These are phyloP conservation scores for Beauveria australis DNA, from an alignment of 2,329 filamentous ascomycete genomes.

Conservation along the genomic window DNA sequence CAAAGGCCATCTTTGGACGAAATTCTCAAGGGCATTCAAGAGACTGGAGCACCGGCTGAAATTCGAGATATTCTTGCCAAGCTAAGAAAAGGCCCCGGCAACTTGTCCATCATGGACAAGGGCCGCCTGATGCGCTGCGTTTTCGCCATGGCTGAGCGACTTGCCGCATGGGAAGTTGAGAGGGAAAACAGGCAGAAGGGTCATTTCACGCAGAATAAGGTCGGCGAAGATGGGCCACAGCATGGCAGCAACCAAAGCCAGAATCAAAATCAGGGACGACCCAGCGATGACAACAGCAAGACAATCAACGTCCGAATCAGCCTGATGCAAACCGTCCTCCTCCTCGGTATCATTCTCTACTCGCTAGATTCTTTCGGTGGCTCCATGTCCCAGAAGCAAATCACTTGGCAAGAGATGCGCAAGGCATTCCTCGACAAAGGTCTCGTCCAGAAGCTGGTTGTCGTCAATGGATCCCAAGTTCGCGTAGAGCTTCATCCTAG, in stretches of 20 bases:
- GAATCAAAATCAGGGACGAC: conserved; percentile 16
- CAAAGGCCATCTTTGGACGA: conserved; percentile 52
- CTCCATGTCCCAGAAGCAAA: conserved; percentile 54
- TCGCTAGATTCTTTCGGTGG: conserved; percentile 33
- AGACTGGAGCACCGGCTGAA: conserved; percentile 62
- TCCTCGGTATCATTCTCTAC: conserved; percentile 47
- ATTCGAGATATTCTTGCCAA: conserved; percentile 49
- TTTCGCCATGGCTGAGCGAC: conserved; percentile 28
- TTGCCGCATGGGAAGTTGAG: conserved; percentile 22
- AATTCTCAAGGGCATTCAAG: conserved; percentile 54
- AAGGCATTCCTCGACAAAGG: conserved; percentile 94
- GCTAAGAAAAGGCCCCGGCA: conserved; percentile 49
- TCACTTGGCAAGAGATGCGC: conserved; percentile 95
- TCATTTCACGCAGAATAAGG: conserved; percentile 19
- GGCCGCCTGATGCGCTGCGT: conserved; percentile 28
- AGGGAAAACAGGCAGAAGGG: conserved; percentile 14
- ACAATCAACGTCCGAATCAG: conserved; percentile 28
- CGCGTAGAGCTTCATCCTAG: conserved; percentile 74
- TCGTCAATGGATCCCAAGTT: conserved; percentile 64
- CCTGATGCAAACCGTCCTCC: conserved; percentile 26
- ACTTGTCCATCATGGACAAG: conserved; percentile 33
- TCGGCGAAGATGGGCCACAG: background rate
- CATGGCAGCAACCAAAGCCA: conserved; percentile 8
- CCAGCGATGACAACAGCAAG: conserved; percentile 16
- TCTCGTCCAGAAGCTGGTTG: conserved; percentile 83